Conservation (phyloP, 2,329 filamentous ascomycete species). For the Pestalotiopsis sp. region DNA sequence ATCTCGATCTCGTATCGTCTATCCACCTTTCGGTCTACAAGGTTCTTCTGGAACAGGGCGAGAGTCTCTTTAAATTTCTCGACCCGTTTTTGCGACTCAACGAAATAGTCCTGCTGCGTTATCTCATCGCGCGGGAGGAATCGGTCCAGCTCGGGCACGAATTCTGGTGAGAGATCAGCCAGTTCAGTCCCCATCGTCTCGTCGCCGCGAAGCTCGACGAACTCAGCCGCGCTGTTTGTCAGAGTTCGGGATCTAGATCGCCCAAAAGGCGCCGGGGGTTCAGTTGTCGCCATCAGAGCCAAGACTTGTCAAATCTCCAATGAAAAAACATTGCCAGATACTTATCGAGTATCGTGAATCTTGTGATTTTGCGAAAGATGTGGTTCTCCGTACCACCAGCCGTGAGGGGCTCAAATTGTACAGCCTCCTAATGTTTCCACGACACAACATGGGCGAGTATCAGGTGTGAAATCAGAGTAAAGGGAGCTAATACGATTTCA, state of each 20-base stretch:
- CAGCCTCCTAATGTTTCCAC: neutral
- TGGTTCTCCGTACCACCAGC: neutral
- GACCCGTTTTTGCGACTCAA: constrained; percentile 18
- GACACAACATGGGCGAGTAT: neutral
- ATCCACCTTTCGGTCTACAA: constrained; percentile 20
- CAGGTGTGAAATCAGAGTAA: neutral
- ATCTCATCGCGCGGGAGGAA: neutral
- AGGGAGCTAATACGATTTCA: neutral
- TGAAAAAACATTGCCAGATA: neutral
- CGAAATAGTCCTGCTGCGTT: constrained; percentile 13
- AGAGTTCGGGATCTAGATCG: constrained; percentile 9
- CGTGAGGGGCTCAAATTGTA: neutral
- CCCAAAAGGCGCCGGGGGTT: neutral
- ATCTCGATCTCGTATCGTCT: constrained; percentile 17
- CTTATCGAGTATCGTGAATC: neutral
- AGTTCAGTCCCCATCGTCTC: constrained; percentile 16
- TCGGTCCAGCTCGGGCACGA: constrained; percentile 14
- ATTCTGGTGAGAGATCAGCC: constrained; percentile 18
- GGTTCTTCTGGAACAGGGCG: constrained; percentile 16
- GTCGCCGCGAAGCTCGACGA: constrained; percentile 17
- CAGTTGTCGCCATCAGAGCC: neutral
- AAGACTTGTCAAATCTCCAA: neutral
- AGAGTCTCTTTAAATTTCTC: constrained; percentile 18
- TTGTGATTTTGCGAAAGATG: neutral
- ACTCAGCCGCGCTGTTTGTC: constrained; percentile 20